A percentile compares a stretch with the other conserved stretches of the same genome.
Evolutionary conservation across 192 early-diverging fungal species (phyloP).

Genomic region (Rhizophagus clarus): DNA sequence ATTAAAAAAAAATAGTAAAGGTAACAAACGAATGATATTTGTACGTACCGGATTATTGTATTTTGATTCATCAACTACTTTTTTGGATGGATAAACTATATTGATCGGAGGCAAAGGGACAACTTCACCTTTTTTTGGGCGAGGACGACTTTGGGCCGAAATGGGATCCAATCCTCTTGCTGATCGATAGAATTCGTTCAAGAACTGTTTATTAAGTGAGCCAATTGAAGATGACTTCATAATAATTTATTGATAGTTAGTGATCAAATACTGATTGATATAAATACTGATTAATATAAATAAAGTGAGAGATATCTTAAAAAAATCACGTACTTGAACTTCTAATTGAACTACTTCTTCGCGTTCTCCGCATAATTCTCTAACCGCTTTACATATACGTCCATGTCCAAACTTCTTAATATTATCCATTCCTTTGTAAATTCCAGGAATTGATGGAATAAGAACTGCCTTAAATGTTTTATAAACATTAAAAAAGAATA

Average conservation of each 20-base stretch:
- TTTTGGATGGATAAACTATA: constrained; percentile 38
- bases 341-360: constrained; percentile 35
- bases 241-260: background rate
- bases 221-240: constrained; percentile 46
- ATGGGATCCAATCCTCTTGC: constrained; percentile 40
- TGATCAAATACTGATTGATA: background rate
- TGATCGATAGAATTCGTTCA: constrained; percentile 43
- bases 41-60: constrained; percentile 23
- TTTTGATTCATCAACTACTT: constrained; percentile 36
- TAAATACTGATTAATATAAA: too few species aligned
- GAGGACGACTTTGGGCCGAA: background rate
- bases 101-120: constrained; percentile 33
- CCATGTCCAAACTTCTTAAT: constrained; percentile 46
- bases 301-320: background rate
- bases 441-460: constrained; percentile 54
- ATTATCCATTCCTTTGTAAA: constrained; percentile 34
- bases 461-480: constrained; percentile 39
- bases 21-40: background rate
- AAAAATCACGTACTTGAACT: constrained; percentile 41
- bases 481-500: background rate
- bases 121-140: background rate
- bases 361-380: constrained; percentile 29
- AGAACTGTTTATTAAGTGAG: constrained; percentile 27
- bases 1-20: background rate
- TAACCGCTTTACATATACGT: constrained; percentile 42